A percentile compares a stretch with the other conserved stretches of the same genome.
phyloP scores from a whole-genome alignment of 208 protist species.

The Wallacemonas sp. region DNA sequence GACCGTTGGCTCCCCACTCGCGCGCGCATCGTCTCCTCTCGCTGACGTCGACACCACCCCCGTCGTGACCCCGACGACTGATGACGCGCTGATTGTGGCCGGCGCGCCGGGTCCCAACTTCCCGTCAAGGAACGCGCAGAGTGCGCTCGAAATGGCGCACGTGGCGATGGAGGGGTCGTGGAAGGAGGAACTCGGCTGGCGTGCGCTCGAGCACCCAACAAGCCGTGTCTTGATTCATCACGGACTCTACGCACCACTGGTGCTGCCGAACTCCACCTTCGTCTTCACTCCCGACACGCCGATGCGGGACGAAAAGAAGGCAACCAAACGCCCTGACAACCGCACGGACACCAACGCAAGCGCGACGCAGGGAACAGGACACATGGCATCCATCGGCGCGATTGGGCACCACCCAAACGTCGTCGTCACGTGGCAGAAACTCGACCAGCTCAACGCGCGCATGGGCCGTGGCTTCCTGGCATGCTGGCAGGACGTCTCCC shows the following conservation, averaged over 20 bases:
- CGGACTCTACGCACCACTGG: not conserved
- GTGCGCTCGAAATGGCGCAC: not conserved
- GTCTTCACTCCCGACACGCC: no score
- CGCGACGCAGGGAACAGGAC: no score
- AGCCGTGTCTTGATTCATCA: not conserved
- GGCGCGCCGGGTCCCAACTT: no score
- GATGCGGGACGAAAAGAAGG: no score
- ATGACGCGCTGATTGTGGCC: no score
- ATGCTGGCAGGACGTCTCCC: conserved; percentile 18
- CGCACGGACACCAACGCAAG: no score
- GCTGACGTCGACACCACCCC: no score
- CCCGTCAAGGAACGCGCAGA: no score
- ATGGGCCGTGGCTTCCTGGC: conserved; percentile 11
- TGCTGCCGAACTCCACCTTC: not conserved
- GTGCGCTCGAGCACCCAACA: not conserved
- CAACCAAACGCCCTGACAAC: no score
- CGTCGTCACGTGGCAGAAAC: not conserved
- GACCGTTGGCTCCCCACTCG: no score
- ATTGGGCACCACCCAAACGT: not conserved
- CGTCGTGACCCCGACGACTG: no score
- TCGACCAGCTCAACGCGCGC: not conserved
- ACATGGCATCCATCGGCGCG: not conserved
- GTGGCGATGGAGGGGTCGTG: not conserved
- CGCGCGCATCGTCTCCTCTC: no score
- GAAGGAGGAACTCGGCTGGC: conserved; percentile 11